A percentile compares a stretch with the other conserved stretches of the same genome.
These are phyloP conservation scores for Mallotus japonicus DNA, from an alignment of 441 rosid species.

Conservation along the genomic window DNA sequence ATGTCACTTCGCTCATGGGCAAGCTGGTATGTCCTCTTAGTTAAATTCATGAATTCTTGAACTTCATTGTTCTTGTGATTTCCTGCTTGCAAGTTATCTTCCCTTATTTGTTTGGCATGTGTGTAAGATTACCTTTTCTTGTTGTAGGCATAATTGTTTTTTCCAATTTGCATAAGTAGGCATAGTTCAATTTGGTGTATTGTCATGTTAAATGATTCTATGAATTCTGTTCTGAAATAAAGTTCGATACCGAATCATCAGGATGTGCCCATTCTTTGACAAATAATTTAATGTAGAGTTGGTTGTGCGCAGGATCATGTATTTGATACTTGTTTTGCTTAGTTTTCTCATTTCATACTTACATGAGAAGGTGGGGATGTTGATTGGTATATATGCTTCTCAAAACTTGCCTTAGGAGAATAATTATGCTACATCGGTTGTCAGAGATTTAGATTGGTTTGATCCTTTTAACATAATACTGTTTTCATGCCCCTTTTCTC, in stretches of 20 bases:
- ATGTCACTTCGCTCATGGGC: conserved; percentile 95
- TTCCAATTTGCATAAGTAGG: background rate
- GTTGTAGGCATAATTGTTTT: no score
- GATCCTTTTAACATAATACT: background rate
- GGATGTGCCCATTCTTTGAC: background rate
- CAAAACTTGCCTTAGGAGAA: background rate
- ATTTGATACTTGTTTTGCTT: background rate
- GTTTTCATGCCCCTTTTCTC: background rate
- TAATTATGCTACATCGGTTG: background rate
- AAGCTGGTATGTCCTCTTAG: conserved; percentile 54
- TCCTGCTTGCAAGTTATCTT: conserved; percentile 1
- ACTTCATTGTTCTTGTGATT: background rate
- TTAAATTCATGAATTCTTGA: background rate
- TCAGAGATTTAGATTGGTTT: background rate
- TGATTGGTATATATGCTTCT: no score
- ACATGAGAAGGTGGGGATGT: background rate
- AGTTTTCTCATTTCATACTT: background rate
- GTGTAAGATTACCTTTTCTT: no score
- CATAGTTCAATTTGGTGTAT: background rate
- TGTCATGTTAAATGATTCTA: background rate
- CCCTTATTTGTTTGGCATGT: background rate
- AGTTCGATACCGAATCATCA: background rate
- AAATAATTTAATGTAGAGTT: background rate
- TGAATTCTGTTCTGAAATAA: background rate
- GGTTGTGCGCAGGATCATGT: background rate